phyloP scores from a whole-genome alignment of 495 filamentous ascomycete species.

The Aspergillus ostianus region DNA sequence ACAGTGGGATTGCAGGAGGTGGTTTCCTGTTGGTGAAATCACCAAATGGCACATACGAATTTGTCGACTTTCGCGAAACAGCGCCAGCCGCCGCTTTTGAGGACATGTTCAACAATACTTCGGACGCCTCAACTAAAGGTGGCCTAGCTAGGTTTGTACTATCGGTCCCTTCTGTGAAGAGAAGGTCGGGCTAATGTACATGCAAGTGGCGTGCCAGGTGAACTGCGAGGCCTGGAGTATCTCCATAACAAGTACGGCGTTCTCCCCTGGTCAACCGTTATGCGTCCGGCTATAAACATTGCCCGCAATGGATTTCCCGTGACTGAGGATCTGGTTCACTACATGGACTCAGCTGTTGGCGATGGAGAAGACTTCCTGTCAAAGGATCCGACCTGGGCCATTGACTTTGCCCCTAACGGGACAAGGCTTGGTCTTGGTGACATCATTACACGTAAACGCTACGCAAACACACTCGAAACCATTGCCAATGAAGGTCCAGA shows the following conservation, averaged over 20 bases:
- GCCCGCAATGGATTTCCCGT: slow-evolving; percentile 75
- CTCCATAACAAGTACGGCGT: slow-evolving; percentile 71
- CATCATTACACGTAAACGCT: slow-evolving; percentile 72
- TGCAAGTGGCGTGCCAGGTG: slow-evolving; percentile 73
- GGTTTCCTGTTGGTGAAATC: slow-evolving; percentile 79
- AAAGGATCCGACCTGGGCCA: slow-evolving; percentile 71
- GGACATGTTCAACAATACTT: slow-evolving; percentile 75
- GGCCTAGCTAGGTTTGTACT: slow-evolving; percentile 61
- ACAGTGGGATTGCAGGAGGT: slow-evolving; percentile 85
- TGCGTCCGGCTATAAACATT: slow-evolving; percentile 69
- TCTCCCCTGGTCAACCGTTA: slow-evolving; percentile 66
- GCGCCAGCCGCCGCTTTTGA: slow-evolving; percentile 74
- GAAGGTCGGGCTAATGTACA: not conserved
- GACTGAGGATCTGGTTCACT: slow-evolving; percentile 64
- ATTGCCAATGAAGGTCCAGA: slow-evolving; percentile 69
- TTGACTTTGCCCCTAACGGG: slow-evolving; percentile 86
- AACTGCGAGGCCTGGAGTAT: slow-evolving; percentile 73
- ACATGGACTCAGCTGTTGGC: slow-evolving; percentile 55
- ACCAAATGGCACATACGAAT: slow-evolving; percentile 62
- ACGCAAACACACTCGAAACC: slow-evolving; percentile 71
- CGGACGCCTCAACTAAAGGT: slow-evolving; percentile 45
- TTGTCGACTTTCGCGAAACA: slow-evolving; percentile 83
- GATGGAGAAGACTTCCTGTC: slow-evolving; percentile 60
- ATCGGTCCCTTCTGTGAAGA: not conserved
- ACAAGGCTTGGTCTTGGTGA: slow-evolving; percentile 68